A percentile compares a stretch with the other conserved stretches of the same genome.
phyloP scores from a whole-genome alignment of 345 rosid species.

The Arabidopsis arenosa region DNA sequence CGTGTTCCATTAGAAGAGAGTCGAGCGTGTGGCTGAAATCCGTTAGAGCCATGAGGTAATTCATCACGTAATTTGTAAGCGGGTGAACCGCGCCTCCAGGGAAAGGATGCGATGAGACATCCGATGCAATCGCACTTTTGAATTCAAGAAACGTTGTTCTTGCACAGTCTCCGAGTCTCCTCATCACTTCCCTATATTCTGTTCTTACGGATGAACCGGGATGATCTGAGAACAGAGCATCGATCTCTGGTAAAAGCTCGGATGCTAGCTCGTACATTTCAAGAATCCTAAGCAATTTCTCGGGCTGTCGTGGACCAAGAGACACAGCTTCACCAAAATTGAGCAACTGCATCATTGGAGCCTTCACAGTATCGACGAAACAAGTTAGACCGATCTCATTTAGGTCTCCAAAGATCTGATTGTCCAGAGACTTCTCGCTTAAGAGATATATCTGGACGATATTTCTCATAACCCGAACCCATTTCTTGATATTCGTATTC shows the following conservation, averaged over 20 bases:
- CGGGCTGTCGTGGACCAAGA: constrained; percentile 77
- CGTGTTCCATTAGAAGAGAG: constrained; percentile 62
- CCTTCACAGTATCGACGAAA: constrained; percentile 78
- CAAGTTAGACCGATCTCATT: constrained; percentile 51
- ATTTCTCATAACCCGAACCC: constrained; percentile 73
- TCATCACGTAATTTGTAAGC: constrained; percentile 83
- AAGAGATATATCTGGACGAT: constrained; percentile 73
- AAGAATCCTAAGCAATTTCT: constrained; percentile 70
- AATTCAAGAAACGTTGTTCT: constrained; percentile 74
- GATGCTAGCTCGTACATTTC: constrained; percentile 84
- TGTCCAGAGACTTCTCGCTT: constrained; percentile 72
- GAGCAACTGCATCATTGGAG: constrained; percentile 73
- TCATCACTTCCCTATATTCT: constrained; percentile 65
- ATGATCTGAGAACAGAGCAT: constrained; percentile 57
- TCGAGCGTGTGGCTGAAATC: constrained; percentile 71
- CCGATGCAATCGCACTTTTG: constrained; percentile 70
- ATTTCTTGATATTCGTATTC: constrained; percentile 84
- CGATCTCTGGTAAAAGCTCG: constrained; percentile 68
- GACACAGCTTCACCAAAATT: constrained; percentile 88
- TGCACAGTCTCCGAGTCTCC: constrained; percentile 68
- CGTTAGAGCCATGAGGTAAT: constrained; percentile 65
- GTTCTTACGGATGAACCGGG: constrained; percentile 56
- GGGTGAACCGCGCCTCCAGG: constrained; percentile 80
- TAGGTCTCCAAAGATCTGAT: constrained; percentile 66
- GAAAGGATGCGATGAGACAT: constrained; percentile 59